Evolutionary conservation across 164 flowering plant genomes (phyloP).

Genomic region (Aristolochia contorta): DNA sequence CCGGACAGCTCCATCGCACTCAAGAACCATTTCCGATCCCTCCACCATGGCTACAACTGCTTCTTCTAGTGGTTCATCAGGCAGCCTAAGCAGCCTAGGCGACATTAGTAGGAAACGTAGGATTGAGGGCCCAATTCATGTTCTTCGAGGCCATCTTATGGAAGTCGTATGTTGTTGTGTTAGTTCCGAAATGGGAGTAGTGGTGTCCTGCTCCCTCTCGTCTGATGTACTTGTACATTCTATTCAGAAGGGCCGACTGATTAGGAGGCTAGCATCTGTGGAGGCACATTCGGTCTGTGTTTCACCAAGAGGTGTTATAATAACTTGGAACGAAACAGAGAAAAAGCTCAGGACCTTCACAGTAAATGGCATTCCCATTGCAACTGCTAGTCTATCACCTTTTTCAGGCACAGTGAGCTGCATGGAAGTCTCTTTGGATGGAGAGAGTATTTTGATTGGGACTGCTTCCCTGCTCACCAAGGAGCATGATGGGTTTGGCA

Average conservation of each 20-base stretch:
- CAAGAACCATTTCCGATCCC: slow-evolving; percentile 41
- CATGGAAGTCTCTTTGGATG: slow-evolving; percentile 82
- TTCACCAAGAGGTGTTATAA: slow-evolving; percentile 64
- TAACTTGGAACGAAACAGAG: slow-evolving; percentile 66
- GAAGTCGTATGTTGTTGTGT: slow-evolving; percentile 77
- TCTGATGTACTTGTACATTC: slow-evolving; percentile 85
- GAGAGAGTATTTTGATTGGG: slow-evolving; percentile 63
- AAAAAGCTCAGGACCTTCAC: slow-evolving; percentile 54
- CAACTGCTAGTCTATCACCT: slow-evolving; percentile 38
- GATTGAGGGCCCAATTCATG: slow-evolving; percentile 89
- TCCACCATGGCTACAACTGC: slow-evolving; percentile 34
- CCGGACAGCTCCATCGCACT: slow-evolving; percentile 26
- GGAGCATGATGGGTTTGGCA: slow-evolving; percentile 4
- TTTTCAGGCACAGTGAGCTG: slow-evolving; percentile 52
- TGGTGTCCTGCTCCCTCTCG: slow-evolving; percentile 66
- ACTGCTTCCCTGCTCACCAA: slow-evolving; percentile 25
- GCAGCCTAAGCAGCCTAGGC: slow-evolving; percentile 27
- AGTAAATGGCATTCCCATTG: slow-evolving; percentile 63
- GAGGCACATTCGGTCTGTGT: slow-evolving; percentile 73
- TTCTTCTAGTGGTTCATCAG: slow-evolving; percentile 27
- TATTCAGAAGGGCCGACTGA: slow-evolving; percentile 69
- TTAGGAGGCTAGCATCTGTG: slow-evolving; percentile 53
- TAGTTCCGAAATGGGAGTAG: slow-evolving; percentile 75
- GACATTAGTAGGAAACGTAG: slow-evolving; percentile 51
- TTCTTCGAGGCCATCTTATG: slow-evolving; percentile 71